Conservation (phyloP, 2,329 filamentous ascomycete species). For the Penicillium brevicompactum region DNA sequence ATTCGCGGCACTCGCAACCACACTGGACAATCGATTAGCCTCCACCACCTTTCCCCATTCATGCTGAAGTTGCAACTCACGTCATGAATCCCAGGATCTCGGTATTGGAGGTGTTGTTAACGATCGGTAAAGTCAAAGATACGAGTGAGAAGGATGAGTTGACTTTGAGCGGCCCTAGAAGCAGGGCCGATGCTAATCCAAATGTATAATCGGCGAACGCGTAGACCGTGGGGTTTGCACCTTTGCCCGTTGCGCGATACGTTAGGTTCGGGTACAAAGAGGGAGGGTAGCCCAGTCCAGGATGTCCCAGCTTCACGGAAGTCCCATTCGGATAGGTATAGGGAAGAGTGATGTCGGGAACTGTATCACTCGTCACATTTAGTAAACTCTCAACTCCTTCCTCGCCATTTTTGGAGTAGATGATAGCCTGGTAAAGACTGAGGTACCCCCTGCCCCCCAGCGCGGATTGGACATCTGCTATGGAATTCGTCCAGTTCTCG, state of each 20-base stretch:
- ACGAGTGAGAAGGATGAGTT: slow-evolving; percentile 75
- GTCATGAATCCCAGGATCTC: slow-evolving; percentile 84
- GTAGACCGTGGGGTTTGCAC: slow-evolving; percentile 34
- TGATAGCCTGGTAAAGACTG: slow-evolving; percentile 65
- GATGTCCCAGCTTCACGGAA: slow-evolving; percentile 62
- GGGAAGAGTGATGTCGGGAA: slow-evolving; percentile 58
- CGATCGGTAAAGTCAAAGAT: slow-evolving; percentile 78
- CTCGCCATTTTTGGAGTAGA: slow-evolving; percentile 70
- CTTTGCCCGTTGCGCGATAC: slow-evolving; percentile 47
- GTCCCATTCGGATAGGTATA: slow-evolving; percentile 61
- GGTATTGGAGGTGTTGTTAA: slow-evolving; percentile 62
- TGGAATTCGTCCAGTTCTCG: slow-evolving; percentile 63
- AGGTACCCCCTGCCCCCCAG: slow-evolving; percentile 61
- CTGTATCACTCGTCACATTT: slow-evolving; percentile 60
- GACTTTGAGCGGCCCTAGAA: slow-evolving; percentile 74
- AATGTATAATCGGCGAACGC: slow-evolving; percentile 48
- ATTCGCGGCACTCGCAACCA: slow-evolving; percentile 54
- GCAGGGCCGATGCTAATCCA: slow-evolving; percentile 57
- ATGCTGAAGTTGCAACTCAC: slow-evolving; percentile 63
- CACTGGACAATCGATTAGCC: slow-evolving; percentile 18
- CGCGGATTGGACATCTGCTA: slow-evolving; percentile 69
- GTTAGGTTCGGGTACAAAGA: slow-evolving; percentile 78
- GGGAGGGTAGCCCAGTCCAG: slow-evolving; percentile 68
- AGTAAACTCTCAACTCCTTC: slow-evolving; percentile 61
- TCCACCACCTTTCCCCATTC: slow-evolving; percentile 55